Percentiles rank a stretch among this genome's conserved stretches.
Conservation (phyloP, 768 basidiomycete genomes). For the Neoboletus subvelutipes region DNA sequence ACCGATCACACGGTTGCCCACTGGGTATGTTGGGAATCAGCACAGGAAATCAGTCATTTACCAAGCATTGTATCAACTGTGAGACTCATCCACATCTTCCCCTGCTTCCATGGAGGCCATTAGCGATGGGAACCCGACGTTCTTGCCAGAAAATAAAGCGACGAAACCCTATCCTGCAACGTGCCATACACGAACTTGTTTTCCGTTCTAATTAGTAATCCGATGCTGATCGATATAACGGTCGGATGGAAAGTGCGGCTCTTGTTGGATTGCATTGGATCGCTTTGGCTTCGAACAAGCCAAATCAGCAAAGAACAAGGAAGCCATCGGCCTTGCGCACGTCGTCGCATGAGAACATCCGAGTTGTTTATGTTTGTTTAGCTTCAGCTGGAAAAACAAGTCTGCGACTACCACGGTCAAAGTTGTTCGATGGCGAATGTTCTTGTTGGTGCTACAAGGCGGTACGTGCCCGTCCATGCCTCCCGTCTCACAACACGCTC, state of each 20-base stretch:
- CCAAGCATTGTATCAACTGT: not conserved
- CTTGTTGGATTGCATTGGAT: not conserved
- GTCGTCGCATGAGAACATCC: not conserved
- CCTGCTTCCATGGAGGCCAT: not conserved
- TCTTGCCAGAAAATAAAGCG: not conserved
- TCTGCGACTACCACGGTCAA: not conserved
- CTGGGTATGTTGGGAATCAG: not conserved
- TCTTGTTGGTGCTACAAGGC: conserved; percentile 13
- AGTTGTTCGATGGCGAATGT: conserved; percentile 16
- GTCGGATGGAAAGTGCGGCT: not conserved
- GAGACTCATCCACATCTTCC: not conserved
- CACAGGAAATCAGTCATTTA: not conserved
- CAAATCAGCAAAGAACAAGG: not conserved
- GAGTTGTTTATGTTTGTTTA: conserved; percentile 15
- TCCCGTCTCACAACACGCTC: conserved; percentile 6
- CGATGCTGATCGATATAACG: not conserved
- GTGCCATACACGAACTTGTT: not conserved
- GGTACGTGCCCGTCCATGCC: conserved; percentile 4
- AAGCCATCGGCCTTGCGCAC: not conserved
- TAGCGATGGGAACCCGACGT: not conserved
- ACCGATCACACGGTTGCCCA: not conserved
- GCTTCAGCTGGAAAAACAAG: not conserved
- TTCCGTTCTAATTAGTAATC: not conserved
- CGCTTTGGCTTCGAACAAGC: not conserved
- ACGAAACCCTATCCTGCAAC: not conserved